Evolutionary conservation across 139 green algal species (phyloP).

Genomic region (Dunaliella primolecta): DNA sequence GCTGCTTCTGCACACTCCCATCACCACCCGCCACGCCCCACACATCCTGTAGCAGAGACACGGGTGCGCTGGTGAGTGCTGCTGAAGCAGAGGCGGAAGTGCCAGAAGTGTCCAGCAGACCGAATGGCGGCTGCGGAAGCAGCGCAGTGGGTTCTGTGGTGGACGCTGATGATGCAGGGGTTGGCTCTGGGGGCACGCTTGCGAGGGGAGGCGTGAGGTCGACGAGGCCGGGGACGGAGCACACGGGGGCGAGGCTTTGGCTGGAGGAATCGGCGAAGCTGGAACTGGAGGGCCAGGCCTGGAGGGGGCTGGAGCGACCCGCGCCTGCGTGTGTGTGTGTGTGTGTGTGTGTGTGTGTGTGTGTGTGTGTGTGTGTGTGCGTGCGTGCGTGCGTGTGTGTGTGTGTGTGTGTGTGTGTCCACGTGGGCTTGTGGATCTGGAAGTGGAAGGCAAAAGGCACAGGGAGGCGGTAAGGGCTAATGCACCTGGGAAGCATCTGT

Average conservation of each 20-base stretch:
- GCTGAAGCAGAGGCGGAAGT: background rate
- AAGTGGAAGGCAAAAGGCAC: background rate
- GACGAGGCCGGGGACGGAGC: background rate
- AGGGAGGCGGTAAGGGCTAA: no score
- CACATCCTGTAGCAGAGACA: background rate
- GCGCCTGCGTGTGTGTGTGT: background rate
- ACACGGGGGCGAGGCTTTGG: background rate
- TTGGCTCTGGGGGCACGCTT: background rate
- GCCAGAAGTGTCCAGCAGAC: background rate
- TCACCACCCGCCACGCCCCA: background rate
- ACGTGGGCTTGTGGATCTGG: background rate
- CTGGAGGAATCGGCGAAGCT: background rate
- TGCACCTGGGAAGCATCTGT: no score
- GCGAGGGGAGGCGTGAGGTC: background rate
- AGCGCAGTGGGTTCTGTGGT: background rate
- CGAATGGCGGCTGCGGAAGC: background rate
- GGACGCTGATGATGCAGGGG: background rate
- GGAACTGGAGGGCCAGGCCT: background rate
- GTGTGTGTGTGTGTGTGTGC: background rate
- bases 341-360: background rate
- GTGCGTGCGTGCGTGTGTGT: background rate
- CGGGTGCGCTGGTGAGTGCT: background rate
- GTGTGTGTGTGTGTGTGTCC: background rate
- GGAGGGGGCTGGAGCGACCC: background rate
- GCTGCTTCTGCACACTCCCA: background rate